Conservation (phyloP, 495 filamentous ascomycete species). For the Penicillium tannophilum region DNA sequence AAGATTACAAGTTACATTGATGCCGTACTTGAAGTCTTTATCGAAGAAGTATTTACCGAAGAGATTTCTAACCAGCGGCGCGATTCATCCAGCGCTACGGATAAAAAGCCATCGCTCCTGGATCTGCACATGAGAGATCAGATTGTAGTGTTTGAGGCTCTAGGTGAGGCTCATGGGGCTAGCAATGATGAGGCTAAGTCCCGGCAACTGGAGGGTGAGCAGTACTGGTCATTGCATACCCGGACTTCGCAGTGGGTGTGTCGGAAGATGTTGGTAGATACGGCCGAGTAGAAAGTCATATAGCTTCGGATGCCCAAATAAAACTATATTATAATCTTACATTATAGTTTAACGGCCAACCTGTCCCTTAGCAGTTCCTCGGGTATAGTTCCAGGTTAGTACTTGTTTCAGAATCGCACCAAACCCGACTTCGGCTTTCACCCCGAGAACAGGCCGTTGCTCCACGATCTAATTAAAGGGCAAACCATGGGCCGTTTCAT, state of each 20-base stretch:
- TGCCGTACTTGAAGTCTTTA: slow-evolving; percentile 35
- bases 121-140: slow-evolving; percentile 81
- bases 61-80: slow-evolving; percentile 49
- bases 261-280: slow-evolving; percentile 34
- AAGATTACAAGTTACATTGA: slow-evolving; percentile 9
- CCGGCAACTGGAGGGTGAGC: slow-evolving; percentile 33
- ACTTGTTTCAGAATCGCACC: not conserved
- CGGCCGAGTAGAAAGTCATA: not conserved
- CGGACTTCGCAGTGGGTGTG: slow-evolving; percentile 77
- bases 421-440: slow-evolving; percentile 5
- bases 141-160: slow-evolving; percentile 76
- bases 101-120: slow-evolving; percentile 41
- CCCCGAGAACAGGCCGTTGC: not conserved
- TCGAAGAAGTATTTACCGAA: slow-evolving; percentile 53
- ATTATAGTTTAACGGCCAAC: not conserved
- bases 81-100: not conserved
- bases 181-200: slow-evolving; percentile 7
- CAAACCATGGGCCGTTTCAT: slow-evolving; percentile 8
- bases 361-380: not conserved
- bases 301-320: not conserved
- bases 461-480: slow-evolving; percentile 4
- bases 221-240: slow-evolving; percentile 67
- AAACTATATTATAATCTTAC: not conserved
- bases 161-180: slow-evolving; percentile 41
- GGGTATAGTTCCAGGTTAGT: not conserved